phyloP scores from a whole-genome alignment of 441 rosid genomes.

The Bruguiera hainesii region DNA sequence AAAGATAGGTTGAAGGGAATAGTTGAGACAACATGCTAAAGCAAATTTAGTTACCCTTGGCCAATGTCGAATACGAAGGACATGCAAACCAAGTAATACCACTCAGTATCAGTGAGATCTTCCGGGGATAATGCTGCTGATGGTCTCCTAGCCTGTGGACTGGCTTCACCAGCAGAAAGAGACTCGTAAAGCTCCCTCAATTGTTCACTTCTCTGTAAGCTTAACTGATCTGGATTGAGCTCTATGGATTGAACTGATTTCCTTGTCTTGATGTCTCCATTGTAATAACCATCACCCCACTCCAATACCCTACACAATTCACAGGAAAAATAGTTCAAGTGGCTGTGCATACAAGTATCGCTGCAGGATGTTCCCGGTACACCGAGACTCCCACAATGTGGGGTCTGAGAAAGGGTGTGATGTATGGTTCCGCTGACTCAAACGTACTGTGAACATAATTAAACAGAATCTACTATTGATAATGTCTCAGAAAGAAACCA shows the following conservation, averaged over 20 bases:
- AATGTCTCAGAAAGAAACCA: not conserved
- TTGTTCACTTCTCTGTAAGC: constrained; percentile 89
- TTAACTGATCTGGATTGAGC: constrained; percentile 56
- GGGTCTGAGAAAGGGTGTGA: too few relatives aligned
- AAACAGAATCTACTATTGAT: not conserved
- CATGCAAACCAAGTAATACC: constrained; percentile 99
- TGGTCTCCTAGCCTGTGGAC: constrained; percentile 61
- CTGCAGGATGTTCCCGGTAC: not conserved
- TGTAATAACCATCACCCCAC: constrained; percentile 94
- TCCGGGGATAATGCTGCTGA: constrained; percentile 90
- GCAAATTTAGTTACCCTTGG: constrained; percentile 57
- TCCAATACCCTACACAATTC: constrained; percentile 55
- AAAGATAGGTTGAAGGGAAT: constrained; percentile 6
- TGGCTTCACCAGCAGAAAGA: constrained; percentile 61
- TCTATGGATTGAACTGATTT: constrained; percentile 85
- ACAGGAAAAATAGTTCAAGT: not conserved
- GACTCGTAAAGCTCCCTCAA: constrained; percentile 77
- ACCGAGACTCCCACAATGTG: too few relatives aligned
- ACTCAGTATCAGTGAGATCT: constrained; percentile 92
- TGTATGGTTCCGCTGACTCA: too few relatives aligned
- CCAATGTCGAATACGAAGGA: constrained; percentile 77
- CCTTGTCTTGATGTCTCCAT: constrained; percentile 96
- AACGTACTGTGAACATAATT: not conserved
- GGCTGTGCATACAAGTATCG: not conserved
- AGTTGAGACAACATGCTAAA: not conserved